Base-by-base conservation (phyloP, 192 early-diverging fungal species). In the Backusella westeae region DNA sequence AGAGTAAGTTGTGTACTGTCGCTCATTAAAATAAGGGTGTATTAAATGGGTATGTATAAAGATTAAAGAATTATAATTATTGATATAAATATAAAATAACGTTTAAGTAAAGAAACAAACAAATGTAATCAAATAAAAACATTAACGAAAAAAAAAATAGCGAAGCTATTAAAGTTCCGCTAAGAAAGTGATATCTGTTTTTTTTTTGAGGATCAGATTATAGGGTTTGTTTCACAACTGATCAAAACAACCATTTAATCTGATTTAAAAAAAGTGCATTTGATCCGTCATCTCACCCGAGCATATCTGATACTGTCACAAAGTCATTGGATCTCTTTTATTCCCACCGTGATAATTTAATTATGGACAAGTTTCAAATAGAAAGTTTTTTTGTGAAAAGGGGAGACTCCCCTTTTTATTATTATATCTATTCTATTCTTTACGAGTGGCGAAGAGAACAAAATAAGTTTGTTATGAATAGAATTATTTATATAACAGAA, bases 81-180 rank as follows among this genome's bases (percentile, higher is more conserved):
- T 32, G 17, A 7, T 68, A 36, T 53, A 42, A 36, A 41, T 23
- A 41, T n/a, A 21, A 68, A 68, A 68, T 68, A 36, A 36, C 46
- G 46, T 49, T 49, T 6, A 49, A 49, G 46, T 49, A 63, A 63
- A 63, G 56, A 63, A 63, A 63, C 56, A 63, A 63, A 63, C 10
- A 63, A 23, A 63, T 29, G 56, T 63, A 63, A 63, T 63, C 23
- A 29, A 63, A 63, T 63, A 63, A 63, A 63, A 63, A 63, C 56
- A 63, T 63, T 63, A 63, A 63, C 26, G 23, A 29, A 63, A 63
- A 63, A 26, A 59, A 29, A 29, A 63, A 29, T 8, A 32, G 32
- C 52, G 8, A n/a, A 53, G n/a, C n/a, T 59, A 29, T 63, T 63
- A 63, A 63, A 63, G 10, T 29, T 10, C 56, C n/a, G 56, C 21